phyloP scores from a whole-genome alignment of 2,329 filamentous ascomycete species.

The Coniochaeta sp. region DNA sequence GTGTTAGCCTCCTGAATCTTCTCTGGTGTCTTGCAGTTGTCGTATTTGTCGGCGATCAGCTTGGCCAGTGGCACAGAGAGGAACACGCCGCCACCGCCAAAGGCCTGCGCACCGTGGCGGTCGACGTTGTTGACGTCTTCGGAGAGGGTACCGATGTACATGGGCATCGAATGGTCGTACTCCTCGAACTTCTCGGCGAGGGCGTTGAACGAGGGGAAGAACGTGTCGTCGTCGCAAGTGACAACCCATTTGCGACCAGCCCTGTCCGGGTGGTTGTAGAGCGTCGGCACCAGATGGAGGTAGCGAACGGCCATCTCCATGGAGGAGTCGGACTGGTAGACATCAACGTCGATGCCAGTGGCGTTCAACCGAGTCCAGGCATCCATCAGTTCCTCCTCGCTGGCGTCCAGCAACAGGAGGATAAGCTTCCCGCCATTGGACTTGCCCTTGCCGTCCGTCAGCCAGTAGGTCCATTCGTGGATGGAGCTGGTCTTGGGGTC shows the following conservation, averaged over 20 bases:
- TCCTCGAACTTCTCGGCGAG: slow-evolving; percentile 43
- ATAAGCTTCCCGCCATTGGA: slow-evolving; percentile 52
- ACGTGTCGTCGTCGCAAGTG: slow-evolving; percentile 59
- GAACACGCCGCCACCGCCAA: slow-evolving; percentile 58
- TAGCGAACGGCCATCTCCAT: slow-evolving; percentile 54
- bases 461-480: slow-evolving; percentile 54
- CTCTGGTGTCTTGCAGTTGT: slow-evolving; percentile 31
- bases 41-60: slow-evolving; percentile 20
- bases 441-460: slow-evolving; percentile 47
- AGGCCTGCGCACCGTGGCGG: slow-evolving; percentile 56
- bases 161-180: slow-evolving; percentile 43
- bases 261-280: slow-evolving; percentile 45
- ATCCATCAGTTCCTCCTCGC: slow-evolving; percentile 41
- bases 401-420: slow-evolving; percentile 46
- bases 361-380: slow-evolving; percentile 37
- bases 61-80: slow-evolving; percentile 40
- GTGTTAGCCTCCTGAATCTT: slow-evolving; percentile 49
- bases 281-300: slow-evolving; percentile 44
- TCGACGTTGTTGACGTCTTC: slow-evolving; percentile 55
- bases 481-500: slow-evolving; percentile 44
- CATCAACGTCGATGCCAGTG: slow-evolving; percentile 49
- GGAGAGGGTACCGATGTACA: slow-evolving; percentile 56
- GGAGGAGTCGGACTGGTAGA: slow-evolving; percentile 44
- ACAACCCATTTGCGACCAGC: slow-evolving; percentile 50
- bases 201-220: slow-evolving; percentile 52